These are phyloP conservation scores for Septoria linicola DNA, from an alignment of 2,329 filamentous ascomycete species.

Conservation along the genomic window DNA sequence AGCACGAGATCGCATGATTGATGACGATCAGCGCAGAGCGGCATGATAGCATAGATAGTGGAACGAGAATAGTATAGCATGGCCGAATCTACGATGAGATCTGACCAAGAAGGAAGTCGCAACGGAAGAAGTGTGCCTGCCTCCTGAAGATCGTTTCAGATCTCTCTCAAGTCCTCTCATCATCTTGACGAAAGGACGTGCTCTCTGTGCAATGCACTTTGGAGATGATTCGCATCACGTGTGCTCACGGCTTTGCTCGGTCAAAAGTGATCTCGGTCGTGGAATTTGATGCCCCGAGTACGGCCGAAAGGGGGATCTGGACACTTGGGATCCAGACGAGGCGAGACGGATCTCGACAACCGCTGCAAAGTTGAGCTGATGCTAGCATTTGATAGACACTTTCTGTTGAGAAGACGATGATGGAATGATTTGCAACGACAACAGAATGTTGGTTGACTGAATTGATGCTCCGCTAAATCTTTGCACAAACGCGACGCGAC, in stretches of 20 bases:
- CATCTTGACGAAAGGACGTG: no score
- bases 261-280: background rate
- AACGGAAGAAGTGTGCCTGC: background rate
- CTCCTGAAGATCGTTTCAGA: no score
- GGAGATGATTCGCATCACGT: conserved; percentile 2
- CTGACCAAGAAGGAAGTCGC: background rate
- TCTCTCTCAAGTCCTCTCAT: no score
- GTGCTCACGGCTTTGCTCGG: background rate
- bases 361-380: no score
- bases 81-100: no score
- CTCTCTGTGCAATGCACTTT: background rate
- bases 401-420: no score
- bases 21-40: no score
- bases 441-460: background rate
- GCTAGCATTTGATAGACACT: no score
- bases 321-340: background rate
- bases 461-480: background rate
- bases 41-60: no score
- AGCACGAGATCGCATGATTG: no score
- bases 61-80: background rate
- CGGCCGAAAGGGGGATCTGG: background rate
- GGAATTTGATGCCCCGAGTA: conserved; percentile 3
- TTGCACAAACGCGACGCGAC: no score
- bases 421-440: no score
- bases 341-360: conserved; percentile 7